These are phyloP conservation scores for Pichia deserticola DNA, from an alignment of 805 yeast species.

Conservation along the genomic window DNA sequence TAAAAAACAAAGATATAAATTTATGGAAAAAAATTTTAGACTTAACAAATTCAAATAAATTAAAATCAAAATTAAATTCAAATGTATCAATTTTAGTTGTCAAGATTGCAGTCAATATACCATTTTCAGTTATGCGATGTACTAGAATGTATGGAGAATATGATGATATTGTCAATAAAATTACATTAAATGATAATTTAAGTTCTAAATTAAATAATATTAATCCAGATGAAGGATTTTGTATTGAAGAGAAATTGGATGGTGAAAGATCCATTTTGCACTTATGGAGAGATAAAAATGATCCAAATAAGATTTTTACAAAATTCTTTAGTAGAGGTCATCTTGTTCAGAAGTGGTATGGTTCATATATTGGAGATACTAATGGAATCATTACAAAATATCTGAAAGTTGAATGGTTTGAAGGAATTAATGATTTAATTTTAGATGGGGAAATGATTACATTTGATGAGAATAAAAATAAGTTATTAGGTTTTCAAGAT, in stretches of 20 bases:
- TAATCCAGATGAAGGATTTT: slow-evolving; percentile 31
- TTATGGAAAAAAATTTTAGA: slow-evolving; percentile 58
- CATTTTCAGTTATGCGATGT: slow-evolving; percentile 76
- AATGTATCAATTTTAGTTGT: not conserved
- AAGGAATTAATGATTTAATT: slow-evolving; percentile 30
- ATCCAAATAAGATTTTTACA: slow-evolving; percentile 43
- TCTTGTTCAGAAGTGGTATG: slow-evolving; percentile 54
- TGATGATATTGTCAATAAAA: slow-evolving; percentile 39
- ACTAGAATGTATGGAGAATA: slow-evolving; percentile 45
- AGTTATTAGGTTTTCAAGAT: slow-evolving; percentile 68
- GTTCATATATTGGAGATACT: slow-evolving; percentile 12
- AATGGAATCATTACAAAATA: slow-evolving; percentile 26
- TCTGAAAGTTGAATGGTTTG: slow-evolving; percentile 27
- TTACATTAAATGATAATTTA: slow-evolving; percentile 26
- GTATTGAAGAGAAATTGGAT: slow-evolving; percentile 86
- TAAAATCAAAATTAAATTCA: too few species aligned
- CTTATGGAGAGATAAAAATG: slow-evolving; percentile 37
- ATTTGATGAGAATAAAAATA: slow-evolving; percentile 49
- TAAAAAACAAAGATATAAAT: slow-evolving; percentile 32
- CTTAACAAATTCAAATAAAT: slow-evolving; percentile 27
- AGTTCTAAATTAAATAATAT: not conserved
- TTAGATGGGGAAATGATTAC: slow-evolving; percentile 95
- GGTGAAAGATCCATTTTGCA: slow-evolving; percentile 88
- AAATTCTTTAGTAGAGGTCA: slow-evolving; percentile 66
- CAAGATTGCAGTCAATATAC: slow-evolving; percentile 35